Percentiles rank a stretch among this genome's conserved stretches.
phyloP scores from a whole-genome alignment of 1,139 yeast genomes.

The Geotrichum australiense region DNA sequence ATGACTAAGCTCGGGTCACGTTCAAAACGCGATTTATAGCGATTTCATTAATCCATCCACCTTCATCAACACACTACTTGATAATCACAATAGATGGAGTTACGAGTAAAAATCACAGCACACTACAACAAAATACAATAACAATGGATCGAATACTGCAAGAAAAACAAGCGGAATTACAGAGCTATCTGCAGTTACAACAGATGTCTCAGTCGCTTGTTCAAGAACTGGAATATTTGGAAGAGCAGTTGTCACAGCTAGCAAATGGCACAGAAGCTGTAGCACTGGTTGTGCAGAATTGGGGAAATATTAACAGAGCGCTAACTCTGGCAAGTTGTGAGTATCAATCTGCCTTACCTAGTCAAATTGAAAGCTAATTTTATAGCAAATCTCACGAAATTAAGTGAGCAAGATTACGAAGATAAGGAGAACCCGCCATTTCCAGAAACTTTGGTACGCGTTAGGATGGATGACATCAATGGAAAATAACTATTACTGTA shows the following conservation, averaged over 20 bases:
- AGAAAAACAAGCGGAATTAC: constrained; percentile 49
- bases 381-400: constrained; percentile 43
- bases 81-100: too few relatives aligned
- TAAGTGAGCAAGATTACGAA: constrained; percentile 44
- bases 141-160: too few relatives aligned
- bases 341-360: not conserved
- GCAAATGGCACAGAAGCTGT: constrained; percentile 50
- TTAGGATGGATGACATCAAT: too few relatives aligned
- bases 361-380: constrained; percentile 20
- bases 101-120: too few relatives aligned
- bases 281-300: constrained; percentile 44
- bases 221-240: constrained; percentile 43
- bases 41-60: too few relatives aligned
- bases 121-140: too few relatives aligned
- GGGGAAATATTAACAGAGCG: constrained; percentile 63
- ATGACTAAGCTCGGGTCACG: too few relatives aligned
- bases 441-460: constrained; percentile 64
- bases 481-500: too few relatives aligned
- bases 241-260: constrained; percentile 44
- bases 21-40: too few relatives aligned
- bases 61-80: too few relatives aligned
- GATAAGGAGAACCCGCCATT: constrained; percentile 38
- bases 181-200: constrained; percentile 44
- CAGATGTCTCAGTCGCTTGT: constrained; percentile 44
- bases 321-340: constrained; percentile 54